These are phyloP conservation scores for Hyphopichia buzzinii DNA, from an alignment of 1,139 yeast genomes.

Conservation along the genomic window DNA sequence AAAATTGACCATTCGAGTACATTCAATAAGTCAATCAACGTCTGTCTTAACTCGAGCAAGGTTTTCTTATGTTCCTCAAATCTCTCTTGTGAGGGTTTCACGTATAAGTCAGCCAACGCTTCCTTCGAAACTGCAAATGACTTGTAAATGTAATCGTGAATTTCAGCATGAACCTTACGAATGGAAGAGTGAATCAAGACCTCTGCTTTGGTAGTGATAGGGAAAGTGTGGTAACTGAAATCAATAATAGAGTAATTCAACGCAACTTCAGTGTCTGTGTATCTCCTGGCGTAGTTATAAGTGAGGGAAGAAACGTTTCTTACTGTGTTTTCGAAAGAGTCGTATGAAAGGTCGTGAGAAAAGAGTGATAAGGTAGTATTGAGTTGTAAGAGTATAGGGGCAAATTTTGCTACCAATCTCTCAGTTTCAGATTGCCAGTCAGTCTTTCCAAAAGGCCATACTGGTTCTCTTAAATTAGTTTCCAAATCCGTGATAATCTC, in stretches of 20 bases:
- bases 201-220: slow-evolving; percentile 36
- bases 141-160: slow-evolving; percentile 32
- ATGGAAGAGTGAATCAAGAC: slow-evolving; percentile 46
- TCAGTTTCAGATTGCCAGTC: slow-evolving; percentile 52
- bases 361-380: slow-evolving; percentile 17
- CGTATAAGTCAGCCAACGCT: slow-evolving; percentile 17
- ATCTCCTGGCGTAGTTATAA: slow-evolving; percentile 40
- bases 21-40: slow-evolving; percentile 8
- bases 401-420: slow-evolving; percentile 46
- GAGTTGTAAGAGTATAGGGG: slow-evolving; percentile 41
- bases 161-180: slow-evolving; percentile 28
- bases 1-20: slow-evolving; percentile 38
- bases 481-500: slow-evolving; percentile 33
- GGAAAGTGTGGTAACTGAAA: slow-evolving; percentile 40
- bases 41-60: slow-evolving; percentile 6
- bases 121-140: slow-evolving; percentile 26
- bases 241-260: slow-evolving; percentile 16
- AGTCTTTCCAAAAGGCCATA: slow-evolving; percentile 36
- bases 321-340: slow-evolving; percentile 14
- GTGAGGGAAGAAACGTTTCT: slow-evolving; percentile 34
- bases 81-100: slow-evolving; percentile 8
- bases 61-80: slow-evolving; percentile 4
- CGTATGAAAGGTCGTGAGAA: slow-evolving; percentile 1
- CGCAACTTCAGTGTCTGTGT: slow-evolving; percentile 10
- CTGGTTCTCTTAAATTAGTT: slow-evolving; percentile 20